Percentiles rank a stretch among this genome's conserved stretches.
Evolutionary conservation across 768 basidiomycete genomes (phyloP).

Genomic region (Leccinum boreale): DNA sequence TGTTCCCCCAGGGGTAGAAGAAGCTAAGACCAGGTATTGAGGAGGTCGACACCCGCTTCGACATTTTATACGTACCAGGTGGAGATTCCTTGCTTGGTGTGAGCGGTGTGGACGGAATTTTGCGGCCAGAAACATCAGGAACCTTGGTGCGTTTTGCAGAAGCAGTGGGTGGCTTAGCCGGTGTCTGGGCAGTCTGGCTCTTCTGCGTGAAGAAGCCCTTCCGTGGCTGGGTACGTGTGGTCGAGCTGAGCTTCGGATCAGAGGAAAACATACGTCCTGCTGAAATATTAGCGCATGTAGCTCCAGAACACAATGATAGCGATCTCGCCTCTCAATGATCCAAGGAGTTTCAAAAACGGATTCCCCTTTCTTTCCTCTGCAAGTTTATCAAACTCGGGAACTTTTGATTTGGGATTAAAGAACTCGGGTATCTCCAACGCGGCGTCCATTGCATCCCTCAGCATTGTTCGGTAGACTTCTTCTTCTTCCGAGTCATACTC

Average conservation of each 20-base stretch:
- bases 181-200: slow-evolving; percentile 8
- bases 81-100: slow-evolving; percentile 10
- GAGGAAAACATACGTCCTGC: slow-evolving; percentile 64
- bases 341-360: slow-evolving; percentile 74
- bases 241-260: slow-evolving; percentile 42
- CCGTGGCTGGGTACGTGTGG: slow-evolving; percentile 33
- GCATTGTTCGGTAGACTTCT: slow-evolving; percentile 56
- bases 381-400: slow-evolving; percentile 42
- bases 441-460: slow-evolving; percentile 72
- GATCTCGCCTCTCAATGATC: slow-evolving; percentile 63
- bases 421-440: slow-evolving; percentile 56
- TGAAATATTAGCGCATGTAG: background rate
- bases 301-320: background rate
- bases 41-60: background rate
- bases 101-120: slow-evolving; percentile 6
- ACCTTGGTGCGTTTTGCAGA: slow-evolving; percentile 5
- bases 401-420: slow-evolving; percentile 46
- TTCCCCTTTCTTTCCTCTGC: slow-evolving; percentile 61
- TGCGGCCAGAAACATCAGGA: slow-evolving; percentile 3
- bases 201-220: slow-evolving; percentile 25
- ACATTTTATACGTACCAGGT: slow-evolving; percentile 8
- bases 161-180: slow-evolving; percentile 7
- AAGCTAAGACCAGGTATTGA: slow-evolving; percentile 9
- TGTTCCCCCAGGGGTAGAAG: slow-evolving; percentile 27
- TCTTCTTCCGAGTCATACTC: slow-evolving; percentile 68